A percentile compares a stretch with the other conserved stretches of the same genome.
Conservation (phyloP, 163 green algal species). For the Chlamydomonas reinhardtii region DNA sequence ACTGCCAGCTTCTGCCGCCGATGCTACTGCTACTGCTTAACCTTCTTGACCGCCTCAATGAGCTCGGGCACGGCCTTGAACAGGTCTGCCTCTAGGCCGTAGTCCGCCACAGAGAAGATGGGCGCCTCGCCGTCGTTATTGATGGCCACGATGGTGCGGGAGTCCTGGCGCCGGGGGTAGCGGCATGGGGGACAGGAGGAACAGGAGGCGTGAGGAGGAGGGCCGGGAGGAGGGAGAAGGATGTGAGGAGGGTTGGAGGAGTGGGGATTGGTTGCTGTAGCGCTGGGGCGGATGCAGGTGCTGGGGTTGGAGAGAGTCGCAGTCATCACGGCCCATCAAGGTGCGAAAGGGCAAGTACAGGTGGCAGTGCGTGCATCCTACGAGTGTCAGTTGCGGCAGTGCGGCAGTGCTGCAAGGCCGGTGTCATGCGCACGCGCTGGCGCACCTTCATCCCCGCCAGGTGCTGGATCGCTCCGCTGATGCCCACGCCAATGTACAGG, state of each 20-base stretch:
- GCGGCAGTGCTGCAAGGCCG: too few relatives aligned
- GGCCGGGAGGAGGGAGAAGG: too few relatives aligned
- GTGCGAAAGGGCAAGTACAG: too few relatives aligned
- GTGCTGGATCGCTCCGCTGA: slow-evolving; percentile 97
- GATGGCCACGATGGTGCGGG: slow-evolving; percentile 93
- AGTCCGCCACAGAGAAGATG: slow-evolving; percentile 92
- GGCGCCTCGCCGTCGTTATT: slow-evolving; percentile 93
- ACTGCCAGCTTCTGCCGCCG: too few relatives aligned
- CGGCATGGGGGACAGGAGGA: neutral
- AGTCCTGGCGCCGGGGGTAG: slow-evolving; percentile 83
- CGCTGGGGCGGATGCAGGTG: too few relatives aligned
- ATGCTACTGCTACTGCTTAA: slow-evolving; percentile 39
- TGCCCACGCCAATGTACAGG: slow-evolving; percentile 95
- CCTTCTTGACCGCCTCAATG: slow-evolving; percentile 48
- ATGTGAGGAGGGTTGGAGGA: too few relatives aligned
- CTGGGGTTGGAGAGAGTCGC: too few relatives aligned
- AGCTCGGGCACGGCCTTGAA: slow-evolving; percentile 88
- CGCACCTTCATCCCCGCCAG: slow-evolving; percentile 88
- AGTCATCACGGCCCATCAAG: too few relatives aligned
- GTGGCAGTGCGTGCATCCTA: too few relatives aligned
- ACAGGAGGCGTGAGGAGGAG: neutral
- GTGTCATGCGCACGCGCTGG: too few relatives aligned
- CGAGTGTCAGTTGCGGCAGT: too few relatives aligned
- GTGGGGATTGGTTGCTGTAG: too few relatives aligned
- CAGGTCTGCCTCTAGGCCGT: slow-evolving; percentile 90